These are phyloP conservation scores for Purpureocillium takamizusanense DNA, from an alignment of 2,329 filamentous ascomycete genomes.

Conservation along the genomic window DNA sequence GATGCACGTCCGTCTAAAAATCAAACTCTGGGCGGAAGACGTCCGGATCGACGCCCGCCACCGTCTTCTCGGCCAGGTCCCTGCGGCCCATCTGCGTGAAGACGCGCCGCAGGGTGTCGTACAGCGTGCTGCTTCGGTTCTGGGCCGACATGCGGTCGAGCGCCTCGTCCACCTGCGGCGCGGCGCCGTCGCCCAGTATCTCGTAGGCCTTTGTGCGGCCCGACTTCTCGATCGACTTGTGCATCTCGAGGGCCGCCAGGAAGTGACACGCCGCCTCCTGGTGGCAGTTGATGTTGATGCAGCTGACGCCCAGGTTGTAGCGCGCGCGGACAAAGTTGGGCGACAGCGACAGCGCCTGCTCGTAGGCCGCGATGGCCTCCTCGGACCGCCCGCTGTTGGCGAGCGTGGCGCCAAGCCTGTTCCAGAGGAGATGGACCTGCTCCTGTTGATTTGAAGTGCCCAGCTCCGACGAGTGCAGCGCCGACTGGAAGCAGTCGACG, in stretches of 20 bases:
- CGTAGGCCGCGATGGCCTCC: constrained; percentile 94
- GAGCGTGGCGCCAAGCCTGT: constrained; percentile 88
- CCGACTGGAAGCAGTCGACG: constrained; percentile 93
- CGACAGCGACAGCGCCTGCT: constrained; percentile 79
- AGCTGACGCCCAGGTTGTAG: constrained; percentile 93
- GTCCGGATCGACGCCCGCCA: constrained; percentile 84
- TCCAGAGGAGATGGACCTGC: constrained; percentile 93
- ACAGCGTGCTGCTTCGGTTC: constrained; percentile 93
- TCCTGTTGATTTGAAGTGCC: constrained; percentile 76
- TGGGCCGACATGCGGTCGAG: constrained; percentile 84
- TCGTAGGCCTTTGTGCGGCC: constrained; percentile 77
- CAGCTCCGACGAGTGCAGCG: constrained; percentile 75
- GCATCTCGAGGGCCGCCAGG: constrained; percentile 86
- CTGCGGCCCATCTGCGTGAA: constrained; percentile 91
- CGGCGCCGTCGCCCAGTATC: constrained; percentile 54
- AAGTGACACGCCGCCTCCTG: constrained; percentile 89
- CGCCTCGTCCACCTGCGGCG: constrained; percentile 50
- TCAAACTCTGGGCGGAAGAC: constrained; percentile 86
- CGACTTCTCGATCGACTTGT: constrained; percentile 83
- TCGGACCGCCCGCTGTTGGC: constrained; percentile 90
- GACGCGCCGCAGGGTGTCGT: constrained; percentile 89
- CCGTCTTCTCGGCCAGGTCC: constrained; percentile 81
- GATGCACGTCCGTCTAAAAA: constrained; percentile 45
- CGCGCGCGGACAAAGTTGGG: constrained; percentile 95
- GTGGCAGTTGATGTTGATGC: constrained; percentile 95